Conservation (phyloP, 2,329 filamentous ascomycete species). For the Neurospora crassa region DNA sequence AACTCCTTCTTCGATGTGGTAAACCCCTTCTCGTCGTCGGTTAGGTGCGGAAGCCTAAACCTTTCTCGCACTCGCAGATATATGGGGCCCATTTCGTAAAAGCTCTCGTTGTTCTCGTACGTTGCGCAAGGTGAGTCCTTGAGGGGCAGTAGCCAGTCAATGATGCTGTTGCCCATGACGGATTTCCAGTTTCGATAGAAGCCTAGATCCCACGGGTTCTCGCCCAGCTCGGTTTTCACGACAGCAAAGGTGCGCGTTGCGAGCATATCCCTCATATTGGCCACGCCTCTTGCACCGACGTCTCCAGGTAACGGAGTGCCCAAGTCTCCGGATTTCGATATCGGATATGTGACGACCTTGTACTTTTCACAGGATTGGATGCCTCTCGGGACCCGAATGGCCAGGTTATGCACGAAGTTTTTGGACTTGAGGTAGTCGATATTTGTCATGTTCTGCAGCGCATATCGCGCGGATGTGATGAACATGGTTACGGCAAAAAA, state of each 20-base stretch:
- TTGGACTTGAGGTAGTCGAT: constrained; percentile 64
- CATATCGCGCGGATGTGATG: constrained; percentile 58
- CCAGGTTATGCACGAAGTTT: constrained; percentile 59
- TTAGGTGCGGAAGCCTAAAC: constrained; percentile 24
- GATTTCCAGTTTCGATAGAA: constrained; percentile 60
- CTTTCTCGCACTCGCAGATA: constrained; percentile 45
- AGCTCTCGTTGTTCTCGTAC: constrained; percentile 55
- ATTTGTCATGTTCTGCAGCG: constrained; percentile 68
- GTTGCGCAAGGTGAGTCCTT: constrained; percentile 63
- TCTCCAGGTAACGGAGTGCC: constrained; percentile 20
- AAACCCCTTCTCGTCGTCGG: constrained; percentile 4
- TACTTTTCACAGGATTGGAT: constrained; percentile 34
- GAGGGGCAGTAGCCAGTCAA: constrained; percentile 78
- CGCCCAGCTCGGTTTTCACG: constrained; percentile 58
- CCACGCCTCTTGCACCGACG: constrained; percentile 1
- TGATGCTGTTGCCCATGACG: constrained; percentile 62
- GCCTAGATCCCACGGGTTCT: constrained; percentile 82
- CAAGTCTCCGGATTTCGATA: constrained; percentile 25
- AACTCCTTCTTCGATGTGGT: neutral
- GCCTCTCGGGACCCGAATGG: constrained; percentile 55
- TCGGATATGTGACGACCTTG: constrained; percentile 49
- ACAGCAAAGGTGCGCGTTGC: constrained; percentile 68
- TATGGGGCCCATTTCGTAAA: constrained; percentile 57
- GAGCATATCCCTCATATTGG: constrained; percentile 30
- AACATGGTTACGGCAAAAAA: constrained; percentile 78